phyloP scores from a whole-genome alignment of 2,329 filamentous ascomycete genomes.

The Hirsutella rhossiliensis region DNA sequence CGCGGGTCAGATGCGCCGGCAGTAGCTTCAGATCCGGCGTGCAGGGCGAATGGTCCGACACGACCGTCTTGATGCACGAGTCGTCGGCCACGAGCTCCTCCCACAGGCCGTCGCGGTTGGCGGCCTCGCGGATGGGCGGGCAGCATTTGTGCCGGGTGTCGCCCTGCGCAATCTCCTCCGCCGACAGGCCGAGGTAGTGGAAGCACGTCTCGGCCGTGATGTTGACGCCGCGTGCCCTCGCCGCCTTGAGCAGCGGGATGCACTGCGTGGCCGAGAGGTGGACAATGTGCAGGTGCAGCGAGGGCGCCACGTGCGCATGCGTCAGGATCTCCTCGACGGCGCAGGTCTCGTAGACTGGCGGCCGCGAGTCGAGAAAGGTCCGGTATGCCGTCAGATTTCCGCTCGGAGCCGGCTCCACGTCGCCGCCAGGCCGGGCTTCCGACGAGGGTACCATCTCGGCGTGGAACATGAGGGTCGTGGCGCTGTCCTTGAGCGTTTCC shows the following conservation, averaged over 20 bases:
- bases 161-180: slow-evolving; percentile 70
- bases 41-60: slow-evolving; percentile 93
- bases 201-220: slow-evolving; percentile 94
- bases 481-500: slow-evolving; percentile 62
- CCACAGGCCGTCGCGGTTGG: slow-evolving; percentile 82
- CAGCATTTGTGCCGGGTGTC: slow-evolving; percentile 94
- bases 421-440: slow-evolving; percentile 44
- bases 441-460: slow-evolving; percentile 89
- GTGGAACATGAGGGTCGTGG: slow-evolving; percentile 97
- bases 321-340: slow-evolving; percentile 80
- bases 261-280: slow-evolving; percentile 84
- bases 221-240: slow-evolving; percentile 61
- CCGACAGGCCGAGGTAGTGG: slow-evolving; percentile 78
- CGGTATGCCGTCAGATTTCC: slow-evolving; percentile 68
- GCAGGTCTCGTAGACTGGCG: slow-evolving; percentile 80
- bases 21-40: slow-evolving; percentile 89
- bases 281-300: slow-evolving; percentile 82
- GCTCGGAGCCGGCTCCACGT: not conserved
- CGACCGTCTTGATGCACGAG: slow-evolving; percentile 80
- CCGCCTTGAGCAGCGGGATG: slow-evolving; percentile 67
- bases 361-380: slow-evolving; percentile 85
- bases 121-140: slow-evolving; percentile 71
- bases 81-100: slow-evolving; percentile 58
- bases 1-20: slow-evolving; percentile 45
- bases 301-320: slow-evolving; percentile 66